phyloP scores from a whole-genome alignment of 192 early-diverging fungal genomes.

The Phlyctochytrium bullatum region DNA sequence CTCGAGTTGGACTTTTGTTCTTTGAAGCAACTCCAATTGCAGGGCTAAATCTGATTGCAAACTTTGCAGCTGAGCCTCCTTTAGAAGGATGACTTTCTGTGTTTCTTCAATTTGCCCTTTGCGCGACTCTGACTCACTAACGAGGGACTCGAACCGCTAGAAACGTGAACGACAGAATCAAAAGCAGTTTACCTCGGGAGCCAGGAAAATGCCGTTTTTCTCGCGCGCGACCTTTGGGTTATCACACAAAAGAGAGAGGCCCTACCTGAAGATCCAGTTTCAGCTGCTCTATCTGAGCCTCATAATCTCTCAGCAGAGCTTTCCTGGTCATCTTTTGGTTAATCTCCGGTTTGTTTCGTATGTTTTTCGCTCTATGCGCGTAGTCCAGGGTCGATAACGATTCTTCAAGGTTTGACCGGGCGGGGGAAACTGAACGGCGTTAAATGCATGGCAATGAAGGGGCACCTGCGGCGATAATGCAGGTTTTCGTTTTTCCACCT shows the following conservation, averaged over 20 bases:
- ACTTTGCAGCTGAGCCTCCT: slow-evolving; percentile 31
- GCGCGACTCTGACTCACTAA: slow-evolving; percentile 43
- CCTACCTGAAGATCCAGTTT: slow-evolving; percentile 68
- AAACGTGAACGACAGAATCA: neutral
- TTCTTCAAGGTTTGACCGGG: slow-evolving; percentile 77
- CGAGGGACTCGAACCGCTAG: neutral
- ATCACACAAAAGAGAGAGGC: neutral
- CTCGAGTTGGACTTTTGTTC: slow-evolving; percentile 32
- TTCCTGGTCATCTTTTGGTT: slow-evolving; percentile 76
- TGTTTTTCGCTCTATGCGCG: slow-evolving; percentile 56
- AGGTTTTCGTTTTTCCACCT: slow-evolving; percentile 85
- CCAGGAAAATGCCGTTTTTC: slow-evolving; percentile 78
- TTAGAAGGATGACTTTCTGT: slow-evolving; percentile 32
- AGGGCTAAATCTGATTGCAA: slow-evolving; percentile 31
- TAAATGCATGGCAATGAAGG: no score
- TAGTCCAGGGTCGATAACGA: slow-evolving; percentile 94
- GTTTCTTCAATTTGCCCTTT: slow-evolving; percentile 47
- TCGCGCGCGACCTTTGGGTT: slow-evolving; percentile 63
- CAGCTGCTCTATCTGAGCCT: slow-evolving; percentile 74
- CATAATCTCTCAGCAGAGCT: slow-evolving; percentile 79
- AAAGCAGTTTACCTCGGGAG: slow-evolving; percentile 38
- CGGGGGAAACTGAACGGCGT: slow-evolving; percentile 71
- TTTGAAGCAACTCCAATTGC: slow-evolving; percentile 33
- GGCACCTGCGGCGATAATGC: slow-evolving; percentile 85
- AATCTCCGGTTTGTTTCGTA: slow-evolving; percentile 55